These are phyloP conservation scores for Backusella circina DNA, from an alignment of 192 early-diverging fungal species.

Conservation along the genomic window DNA sequence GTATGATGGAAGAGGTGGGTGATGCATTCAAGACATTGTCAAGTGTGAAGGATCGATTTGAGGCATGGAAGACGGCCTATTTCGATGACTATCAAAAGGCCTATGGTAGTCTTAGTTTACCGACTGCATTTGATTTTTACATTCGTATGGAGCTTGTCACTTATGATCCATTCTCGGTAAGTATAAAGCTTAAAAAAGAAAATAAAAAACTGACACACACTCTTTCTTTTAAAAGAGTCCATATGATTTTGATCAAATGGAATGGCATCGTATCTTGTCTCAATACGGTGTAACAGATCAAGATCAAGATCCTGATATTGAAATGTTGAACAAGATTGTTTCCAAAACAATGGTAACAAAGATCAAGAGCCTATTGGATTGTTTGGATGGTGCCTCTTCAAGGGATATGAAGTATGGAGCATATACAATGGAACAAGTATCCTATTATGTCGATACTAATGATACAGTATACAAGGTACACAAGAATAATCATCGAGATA, in stretches of 20 bases:
- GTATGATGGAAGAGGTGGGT: constrained; percentile 38
- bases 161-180: constrained; percentile 48
- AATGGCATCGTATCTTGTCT: constrained; percentile 33
- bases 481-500: background rate
- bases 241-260: constrained; percentile 32
- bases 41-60: constrained; percentile 46
- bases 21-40: constrained; percentile 42
- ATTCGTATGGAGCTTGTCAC: constrained; percentile 48
- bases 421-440: constrained; percentile 30
- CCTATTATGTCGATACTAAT: constrained; percentile 30
- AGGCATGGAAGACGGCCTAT: constrained; percentile 48
- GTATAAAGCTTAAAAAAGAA: background rate
- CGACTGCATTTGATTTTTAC: constrained; percentile 55
- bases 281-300: constrained; percentile 18
- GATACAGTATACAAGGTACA: constrained; percentile 27
- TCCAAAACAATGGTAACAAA: constrained; percentile 28
- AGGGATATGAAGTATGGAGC: constrained; percentile 19
- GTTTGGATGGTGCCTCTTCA: constrained; percentile 19
- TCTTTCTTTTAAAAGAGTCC: constrained; percentile 6
- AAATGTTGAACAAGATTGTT: constrained; percentile 33
- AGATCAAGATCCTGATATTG: constrained; percentile 31
- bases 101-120: constrained; percentile 50
- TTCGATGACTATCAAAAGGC: constrained; percentile 54
- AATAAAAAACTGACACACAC: background rate
- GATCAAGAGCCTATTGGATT: constrained; percentile 20